These are phyloP conservation scores for Gracilaria domingensis DNA, from an alignment of 23 red algal genomes.

Conservation along the genomic window DNA sequence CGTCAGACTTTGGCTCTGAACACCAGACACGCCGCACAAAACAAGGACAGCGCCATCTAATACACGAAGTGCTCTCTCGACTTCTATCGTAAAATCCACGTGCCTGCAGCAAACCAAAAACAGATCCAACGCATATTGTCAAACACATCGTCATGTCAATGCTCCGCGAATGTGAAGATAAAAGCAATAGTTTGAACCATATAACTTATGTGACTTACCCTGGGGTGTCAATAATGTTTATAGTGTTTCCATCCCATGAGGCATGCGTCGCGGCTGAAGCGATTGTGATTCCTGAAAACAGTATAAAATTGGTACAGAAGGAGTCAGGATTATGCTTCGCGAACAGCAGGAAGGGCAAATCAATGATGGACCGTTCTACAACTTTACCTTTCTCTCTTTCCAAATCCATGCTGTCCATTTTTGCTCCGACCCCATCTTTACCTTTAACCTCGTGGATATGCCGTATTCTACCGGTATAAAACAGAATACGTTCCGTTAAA, in stretches of 20 bases:
- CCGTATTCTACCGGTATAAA: slow-evolving; percentile 93
- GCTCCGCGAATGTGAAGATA: background rate
- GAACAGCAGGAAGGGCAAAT: background rate
- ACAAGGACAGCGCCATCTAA: slow-evolving; percentile 97
- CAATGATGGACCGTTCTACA: background rate
- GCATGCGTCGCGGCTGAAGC: slow-evolving; percentile 92
- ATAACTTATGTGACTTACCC: slow-evolving; percentile 62
- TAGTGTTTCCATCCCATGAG: slow-evolving; percentile 73
- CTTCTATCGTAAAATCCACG: slow-evolving; percentile 98
- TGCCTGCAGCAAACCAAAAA: slow-evolving; percentile 27
- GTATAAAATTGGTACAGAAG: background rate
- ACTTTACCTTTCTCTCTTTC: slow-evolving; percentile 89
- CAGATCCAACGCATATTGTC: background rate
- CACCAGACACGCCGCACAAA: slow-evolving; percentile 93
- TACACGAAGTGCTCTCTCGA: slow-evolving; percentile 94
- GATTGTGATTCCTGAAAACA: slow-evolving; percentile 90
- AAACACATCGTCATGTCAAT: background rate
- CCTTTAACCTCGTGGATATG: slow-evolving; percentile 98
- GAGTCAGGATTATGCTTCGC: background rate
- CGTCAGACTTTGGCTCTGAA: slow-evolving; percentile 97
- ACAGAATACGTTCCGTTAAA: slow-evolving; percentile 97
- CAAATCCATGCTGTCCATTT: slow-evolving; percentile 99
- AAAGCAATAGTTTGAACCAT: background rate
- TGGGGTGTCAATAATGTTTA: slow-evolving; percentile 99
- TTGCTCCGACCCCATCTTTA: slow-evolving; percentile 99